phyloP scores from a whole-genome alignment of 2,329 filamentous ascomycete genomes.

The Metarhizium humberi region DNA sequence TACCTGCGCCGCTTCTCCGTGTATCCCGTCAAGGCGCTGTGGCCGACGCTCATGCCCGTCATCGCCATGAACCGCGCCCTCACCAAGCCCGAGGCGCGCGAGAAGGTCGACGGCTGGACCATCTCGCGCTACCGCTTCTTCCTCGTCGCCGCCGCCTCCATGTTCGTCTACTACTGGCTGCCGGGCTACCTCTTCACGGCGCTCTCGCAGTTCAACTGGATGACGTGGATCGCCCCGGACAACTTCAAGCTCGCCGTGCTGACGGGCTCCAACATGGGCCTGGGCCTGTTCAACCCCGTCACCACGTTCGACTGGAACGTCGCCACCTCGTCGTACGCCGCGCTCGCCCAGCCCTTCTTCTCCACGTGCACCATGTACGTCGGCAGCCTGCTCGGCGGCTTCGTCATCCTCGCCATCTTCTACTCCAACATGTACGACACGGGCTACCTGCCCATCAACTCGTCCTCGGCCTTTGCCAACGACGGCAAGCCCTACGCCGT shows the following conservation, averaged over 20 bases:
- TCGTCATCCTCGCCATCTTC: constrained; percentile 31
- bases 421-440: constrained; percentile 34
- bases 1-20: constrained; percentile 39
- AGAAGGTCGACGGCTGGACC: constrained; percentile 23
- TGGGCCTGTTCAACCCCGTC: constrained; percentile 26
- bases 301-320: constrained; percentile 32
- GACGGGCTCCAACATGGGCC: constrained; percentile 31
- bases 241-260: constrained; percentile 30
- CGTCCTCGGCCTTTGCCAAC: constrained; percentile 31
- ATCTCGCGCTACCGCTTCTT: constrained; percentile 38
- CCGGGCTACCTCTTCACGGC: constrained; percentile 40
- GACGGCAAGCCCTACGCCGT: constrained; percentile 25
- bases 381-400: constrained; percentile 23
- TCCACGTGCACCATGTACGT: constrained; percentile 28
- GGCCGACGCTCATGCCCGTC: constrained; percentile 39
- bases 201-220: constrained; percentile 41
- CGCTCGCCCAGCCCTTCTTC: constrained; percentile 28
- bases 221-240: constrained; percentile 43
- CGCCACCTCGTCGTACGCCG: constrained; percentile 26
- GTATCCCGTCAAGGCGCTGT: constrained; percentile 40
- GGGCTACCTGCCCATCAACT: constrained; percentile 37
- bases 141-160: constrained; percentile 27
- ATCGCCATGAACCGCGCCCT: constrained; percentile 38
- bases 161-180: constrained; percentile 46
- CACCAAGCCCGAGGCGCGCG: constrained; percentile 17